Conservation (phyloP, 1,284 basidiomycete species). For the Apiotrichum akiyoshidainum region DNA sequence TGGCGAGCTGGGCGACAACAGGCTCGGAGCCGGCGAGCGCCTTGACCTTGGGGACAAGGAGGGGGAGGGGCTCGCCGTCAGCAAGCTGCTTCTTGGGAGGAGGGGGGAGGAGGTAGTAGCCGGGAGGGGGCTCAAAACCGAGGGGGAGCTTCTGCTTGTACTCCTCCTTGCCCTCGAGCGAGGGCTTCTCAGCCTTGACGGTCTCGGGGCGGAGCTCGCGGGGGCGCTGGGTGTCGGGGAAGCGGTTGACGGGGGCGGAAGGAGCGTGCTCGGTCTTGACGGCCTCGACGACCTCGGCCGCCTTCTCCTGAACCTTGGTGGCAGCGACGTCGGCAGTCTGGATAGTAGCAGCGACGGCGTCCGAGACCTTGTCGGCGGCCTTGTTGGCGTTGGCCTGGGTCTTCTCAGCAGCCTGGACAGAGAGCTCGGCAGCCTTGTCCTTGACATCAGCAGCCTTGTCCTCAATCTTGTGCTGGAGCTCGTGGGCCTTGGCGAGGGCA, state of each 20-base stretch:
- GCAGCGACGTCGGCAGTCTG: constrained; percentile 2
- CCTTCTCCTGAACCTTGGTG: constrained; percentile 13
- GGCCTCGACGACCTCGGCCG: constrained; percentile 24
- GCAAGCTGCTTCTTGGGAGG: constrained; percentile 24
- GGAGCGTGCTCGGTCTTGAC: constrained; percentile 19
- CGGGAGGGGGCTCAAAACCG: constrained; percentile 86
- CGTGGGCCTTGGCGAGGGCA: constrained; percentile 2
- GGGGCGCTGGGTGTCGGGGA: constrained; percentile 29
- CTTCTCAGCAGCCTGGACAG: constrained; percentile 29
- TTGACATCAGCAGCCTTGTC: constrained; percentile 22
- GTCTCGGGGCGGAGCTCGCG: constrained; percentile 47
- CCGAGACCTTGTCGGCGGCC: constrained; percentile 26
- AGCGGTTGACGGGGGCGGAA: constrained; percentile 16
- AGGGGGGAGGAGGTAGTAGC: constrained; percentile 58
- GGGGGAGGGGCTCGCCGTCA: constrained; percentile 57
- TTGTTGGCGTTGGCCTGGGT: constrained; percentile 6
- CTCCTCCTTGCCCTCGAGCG: constrained; percentile 54
- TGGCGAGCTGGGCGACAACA: constrained; percentile 84
- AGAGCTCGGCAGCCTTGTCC: constrained; percentile 18
- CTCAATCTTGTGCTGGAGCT: constrained; percentile 37
- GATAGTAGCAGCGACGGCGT: constrained; percentile 5
- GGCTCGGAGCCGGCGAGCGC: constrained; percentile 76
- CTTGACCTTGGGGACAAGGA: constrained; percentile 75
- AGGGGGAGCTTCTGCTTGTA: constrained; percentile 75
- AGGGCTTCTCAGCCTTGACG: constrained; percentile 42